phyloP scores from a whole-genome alignment of 2,329 filamentous ascomycete genomes.

The Rugonectria rugulosa region DNA sequence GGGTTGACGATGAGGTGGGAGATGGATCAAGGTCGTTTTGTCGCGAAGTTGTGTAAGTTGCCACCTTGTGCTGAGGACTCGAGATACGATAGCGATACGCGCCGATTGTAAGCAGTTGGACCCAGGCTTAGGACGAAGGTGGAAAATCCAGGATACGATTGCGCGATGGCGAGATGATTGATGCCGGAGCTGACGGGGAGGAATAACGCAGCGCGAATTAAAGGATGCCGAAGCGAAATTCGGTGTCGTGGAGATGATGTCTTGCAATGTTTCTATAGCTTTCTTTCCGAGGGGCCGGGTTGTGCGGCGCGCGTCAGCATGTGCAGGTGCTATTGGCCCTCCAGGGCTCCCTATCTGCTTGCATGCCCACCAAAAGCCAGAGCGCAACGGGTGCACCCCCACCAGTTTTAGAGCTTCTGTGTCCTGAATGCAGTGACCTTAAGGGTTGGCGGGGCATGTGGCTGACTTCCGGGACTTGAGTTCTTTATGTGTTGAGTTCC shows the following conservation, averaged over 20 bases:
- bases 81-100: constrained; percentile 18
- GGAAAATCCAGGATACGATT: background rate
- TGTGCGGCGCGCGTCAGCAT: constrained; percentile 34
- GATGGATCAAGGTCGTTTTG: constrained; percentile 23
- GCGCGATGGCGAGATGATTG: constrained; percentile 3
- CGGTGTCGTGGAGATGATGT: constrained; percentile 9
- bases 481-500: too few relatives aligned
- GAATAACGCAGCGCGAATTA: constrained; percentile 15
- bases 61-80: constrained; percentile 28
- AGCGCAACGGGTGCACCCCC: constrained; percentile 22
- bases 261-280: constrained; percentile 14
- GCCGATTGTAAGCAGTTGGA: constrained; percentile 9
- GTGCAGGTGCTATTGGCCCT: background rate
- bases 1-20: constrained; percentile 10
- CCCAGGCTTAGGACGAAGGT: background rate
- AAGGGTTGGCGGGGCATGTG: background rate
- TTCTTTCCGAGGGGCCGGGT: constrained; percentile 28
- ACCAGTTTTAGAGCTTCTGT: constrained; percentile 7
- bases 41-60: constrained; percentile 29
- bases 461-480: background rate
- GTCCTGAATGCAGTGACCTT: background rate
- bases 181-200: background rate
- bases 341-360: constrained; percentile 5
- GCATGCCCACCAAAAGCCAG: constrained; percentile 15
- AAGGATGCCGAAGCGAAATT: constrained; percentile 15